Evolutionary conservation across 1,284 basidiomycete genomes (phyloP).

Genomic region (Porodaedalea pini): DNA sequence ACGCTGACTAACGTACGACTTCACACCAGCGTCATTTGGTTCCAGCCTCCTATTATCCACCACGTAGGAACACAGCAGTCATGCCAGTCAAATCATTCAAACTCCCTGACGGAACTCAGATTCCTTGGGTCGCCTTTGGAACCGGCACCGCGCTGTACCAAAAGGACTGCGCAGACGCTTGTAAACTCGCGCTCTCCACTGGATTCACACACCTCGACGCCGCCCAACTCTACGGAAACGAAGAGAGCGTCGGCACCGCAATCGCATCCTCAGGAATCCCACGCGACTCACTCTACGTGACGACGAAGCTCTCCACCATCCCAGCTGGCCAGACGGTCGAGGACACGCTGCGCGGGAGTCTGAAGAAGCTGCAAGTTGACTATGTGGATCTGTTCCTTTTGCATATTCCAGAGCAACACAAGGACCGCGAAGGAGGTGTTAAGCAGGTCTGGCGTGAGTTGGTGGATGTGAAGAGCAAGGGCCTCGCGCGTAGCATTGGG

Average conservation of each 20-base stretch:
- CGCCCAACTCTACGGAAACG: slow-evolving; percentile 52
- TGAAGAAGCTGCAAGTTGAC: slow-evolving; percentile 57
- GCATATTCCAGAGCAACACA: slow-evolving; percentile 51
- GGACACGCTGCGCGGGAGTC: slow-evolving; percentile 47
- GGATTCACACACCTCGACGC: slow-evolving; percentile 52
- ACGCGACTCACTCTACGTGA: slow-evolving; percentile 56
- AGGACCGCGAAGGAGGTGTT: slow-evolving; percentile 37
- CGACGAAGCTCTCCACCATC: slow-evolving; percentile 54
- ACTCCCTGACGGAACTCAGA: neutral
- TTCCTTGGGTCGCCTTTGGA: slow-evolving; percentile 52
- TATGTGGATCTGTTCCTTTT: slow-evolving; percentile 80
- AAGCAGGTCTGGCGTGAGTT: slow-evolving; percentile 66
- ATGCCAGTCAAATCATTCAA: slow-evolving; percentile 4
- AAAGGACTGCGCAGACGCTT: slow-evolving; percentile 48
- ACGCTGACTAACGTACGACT: too few species aligned
- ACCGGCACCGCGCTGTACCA: slow-evolving; percentile 59
- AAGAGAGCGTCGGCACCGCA: slow-evolving; percentile 46
- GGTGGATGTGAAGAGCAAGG: slow-evolving; percentile 64
- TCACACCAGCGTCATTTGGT: too few species aligned
- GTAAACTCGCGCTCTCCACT: slow-evolving; percentile 52
- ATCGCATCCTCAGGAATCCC: slow-evolving; percentile 38
- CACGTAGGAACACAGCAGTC: neutral
- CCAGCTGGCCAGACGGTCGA: slow-evolving; percentile 45
- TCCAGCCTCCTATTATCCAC: neutral
- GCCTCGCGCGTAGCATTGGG: slow-evolving; percentile 74